Base-by-base conservation (phyloP, 176 grass and related monocot species). In the Ananas comosus region DNA sequence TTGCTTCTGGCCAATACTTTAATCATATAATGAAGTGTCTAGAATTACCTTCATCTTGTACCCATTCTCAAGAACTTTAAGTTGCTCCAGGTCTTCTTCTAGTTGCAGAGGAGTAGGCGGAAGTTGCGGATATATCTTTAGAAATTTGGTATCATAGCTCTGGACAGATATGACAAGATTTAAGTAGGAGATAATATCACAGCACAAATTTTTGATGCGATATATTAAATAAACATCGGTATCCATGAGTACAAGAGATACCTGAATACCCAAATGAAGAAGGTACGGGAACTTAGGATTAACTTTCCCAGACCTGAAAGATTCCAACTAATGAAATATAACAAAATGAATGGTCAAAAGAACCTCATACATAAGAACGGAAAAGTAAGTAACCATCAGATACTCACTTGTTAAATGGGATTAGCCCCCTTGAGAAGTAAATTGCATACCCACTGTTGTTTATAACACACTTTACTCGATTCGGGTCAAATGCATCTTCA, bases 21-120 rank as follows among this genome's bases (percentile, higher is more conserved):
- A 72, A 75, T 50, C 18, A 14, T 9, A 4, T 9, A 48, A 61
- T 11, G 63, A 52, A 16, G 16, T 42, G 81, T 72, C 66, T 64
- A 9, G 76, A 75, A 76, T 72, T 82, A 99, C 94, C 89, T 99
- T 99, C 87, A 99, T 99, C 66, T 80, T 92, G 56, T 93, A 93
- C 18, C 94, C 87, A 50, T 93, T 93, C 56, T 99, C 94, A 67
- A 93, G 86, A 66, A 99, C 94, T 90, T 97, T 97, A 23, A 99
- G 87, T 84, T 93, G 94, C 61, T 99, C 89, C 51, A 93, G 82
- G 69, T 99, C 94, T 86, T 99, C 94, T 74, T 99, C 94, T 66
- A 88, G 67, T 65, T 93, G 94, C 77, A 99, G 66, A 13, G 84
- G 82, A 66, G 94, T 93, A 51, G 89, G 80, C 74, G 75, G 54